Evolutionary conservation across 164 flowering plant species (phyloP).

Genomic region (Chloranthus sessilifolius): DNA sequence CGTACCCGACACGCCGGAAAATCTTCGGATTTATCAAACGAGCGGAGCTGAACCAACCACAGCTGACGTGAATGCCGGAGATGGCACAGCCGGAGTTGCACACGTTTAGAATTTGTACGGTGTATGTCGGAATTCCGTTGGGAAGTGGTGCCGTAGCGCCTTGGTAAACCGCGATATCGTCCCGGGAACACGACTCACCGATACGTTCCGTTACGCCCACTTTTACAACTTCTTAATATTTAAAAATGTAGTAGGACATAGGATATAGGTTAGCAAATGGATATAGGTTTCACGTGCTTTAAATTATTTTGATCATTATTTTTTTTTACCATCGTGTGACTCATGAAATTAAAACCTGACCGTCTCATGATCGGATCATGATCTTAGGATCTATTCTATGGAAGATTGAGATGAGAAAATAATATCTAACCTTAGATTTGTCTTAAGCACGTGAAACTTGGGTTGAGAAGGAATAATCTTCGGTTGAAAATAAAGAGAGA

Average conservation of each 20-base stretch:
- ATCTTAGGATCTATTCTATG: too few species aligned
- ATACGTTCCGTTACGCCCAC: slow-evolving; percentile 19
- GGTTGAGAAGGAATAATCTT: too few species aligned
- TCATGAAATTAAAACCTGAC: too few species aligned
- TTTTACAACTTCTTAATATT: neutral
- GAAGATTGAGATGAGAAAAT: too few species aligned
- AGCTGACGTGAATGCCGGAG: slow-evolving; percentile 43
- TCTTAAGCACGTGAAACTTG: too few species aligned
- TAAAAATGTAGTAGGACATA: neutral
- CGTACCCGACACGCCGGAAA: slow-evolving; percentile 32
- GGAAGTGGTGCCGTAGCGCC: slow-evolving; percentile 53
- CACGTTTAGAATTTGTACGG: slow-evolving; percentile 43
- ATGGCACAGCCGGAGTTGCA: slow-evolving; percentile 37
- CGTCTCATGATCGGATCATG: too few species aligned
- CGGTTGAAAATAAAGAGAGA: too few species aligned
- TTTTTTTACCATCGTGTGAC: too few species aligned
- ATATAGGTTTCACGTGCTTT: neutral
- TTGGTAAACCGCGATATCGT: slow-evolving; percentile 43
- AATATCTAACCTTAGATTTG: too few species aligned
- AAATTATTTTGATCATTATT: too few species aligned
- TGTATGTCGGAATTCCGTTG: slow-evolving; percentile 61
- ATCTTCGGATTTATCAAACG: slow-evolving; percentile 39
- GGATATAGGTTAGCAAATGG: neutral
- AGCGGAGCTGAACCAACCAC: slow-evolving; percentile 68
- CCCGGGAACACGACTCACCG: slow-evolving; percentile 36